phyloP scores from a whole-genome alignment of 2,329 filamentous ascomycete genomes.

The Fusarium keratoplasticum region DNA sequence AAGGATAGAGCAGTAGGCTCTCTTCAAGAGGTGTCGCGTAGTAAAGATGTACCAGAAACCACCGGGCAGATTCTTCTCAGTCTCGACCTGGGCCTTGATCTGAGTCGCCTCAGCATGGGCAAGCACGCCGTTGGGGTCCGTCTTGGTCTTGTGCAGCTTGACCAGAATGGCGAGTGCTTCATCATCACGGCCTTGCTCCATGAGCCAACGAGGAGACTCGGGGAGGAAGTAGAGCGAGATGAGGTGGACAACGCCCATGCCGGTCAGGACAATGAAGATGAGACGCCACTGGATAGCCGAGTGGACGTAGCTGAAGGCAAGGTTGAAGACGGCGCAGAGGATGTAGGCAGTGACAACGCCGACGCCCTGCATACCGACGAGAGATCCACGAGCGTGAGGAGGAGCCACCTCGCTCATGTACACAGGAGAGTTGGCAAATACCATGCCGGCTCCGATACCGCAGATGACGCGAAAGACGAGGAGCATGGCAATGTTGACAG shows the following conservation, averaged over 20 bases:
- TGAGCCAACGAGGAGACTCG: constrained; percentile 54
- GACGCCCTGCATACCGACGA: constrained; percentile 50
- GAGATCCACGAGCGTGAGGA: constrained; percentile 49
- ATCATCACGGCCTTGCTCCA: constrained; percentile 49
- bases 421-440: constrained; percentile 52
- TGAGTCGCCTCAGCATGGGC: constrained; percentile 28
- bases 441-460: constrained; percentile 51
- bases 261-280: constrained; percentile 38
- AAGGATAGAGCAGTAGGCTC: constrained; percentile 24
- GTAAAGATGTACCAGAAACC: constrained; percentile 31
- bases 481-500: constrained; percentile 23
- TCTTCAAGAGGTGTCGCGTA: constrained; percentile 12
- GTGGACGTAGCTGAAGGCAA: constrained; percentile 15
- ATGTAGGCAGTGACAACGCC: constrained; percentile 50
- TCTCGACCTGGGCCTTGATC: constrained; percentile 27
- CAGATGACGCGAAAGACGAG: constrained; percentile 17
- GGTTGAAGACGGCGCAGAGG: constrained; percentile 41
- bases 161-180: constrained; percentile 41
- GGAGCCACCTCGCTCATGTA: constrained; percentile 52
- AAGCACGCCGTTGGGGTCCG: constrained; percentile 14
- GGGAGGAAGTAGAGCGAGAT: constrained; percentile 46
- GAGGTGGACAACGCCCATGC: constrained; percentile 38
- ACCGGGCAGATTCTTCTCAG: constrained; percentile 18
- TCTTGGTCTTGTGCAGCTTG: constrained; percentile 17
- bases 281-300: neutral